Evolutionary conservation across 1,284 basidiomycete species (phyloP).

Genomic region (Phlebopus sp.): DNA sequence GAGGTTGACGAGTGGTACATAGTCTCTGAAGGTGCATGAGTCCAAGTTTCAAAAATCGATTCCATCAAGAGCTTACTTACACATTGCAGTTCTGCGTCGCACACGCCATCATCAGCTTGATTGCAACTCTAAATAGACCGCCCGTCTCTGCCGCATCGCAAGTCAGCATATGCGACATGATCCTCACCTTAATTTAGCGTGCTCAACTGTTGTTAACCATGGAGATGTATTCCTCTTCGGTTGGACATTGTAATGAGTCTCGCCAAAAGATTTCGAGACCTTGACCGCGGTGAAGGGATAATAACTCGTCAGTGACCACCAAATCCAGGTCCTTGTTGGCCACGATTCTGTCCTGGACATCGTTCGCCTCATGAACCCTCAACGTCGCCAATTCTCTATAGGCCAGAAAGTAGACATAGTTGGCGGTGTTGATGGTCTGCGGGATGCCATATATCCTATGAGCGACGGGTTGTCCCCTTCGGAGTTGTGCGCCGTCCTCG

Average conservation of each 20-base stretch:
- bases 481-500: slow-evolving; percentile 90
- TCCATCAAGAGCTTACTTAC: slow-evolving; percentile 42
- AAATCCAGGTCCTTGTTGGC: slow-evolving; percentile 52
- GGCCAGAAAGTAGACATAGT: slow-evolving; percentile 94
- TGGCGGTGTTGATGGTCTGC: slow-evolving; percentile 97
- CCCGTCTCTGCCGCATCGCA: slow-evolving; percentile 77
- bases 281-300: slow-evolving; percentile 93
- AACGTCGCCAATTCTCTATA: slow-evolving; percentile 76
- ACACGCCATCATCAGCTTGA: slow-evolving; percentile 96
- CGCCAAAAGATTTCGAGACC: slow-evolving; percentile 95
- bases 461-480: slow-evolving; percentile 85
- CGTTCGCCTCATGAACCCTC: slow-evolving; percentile 31
- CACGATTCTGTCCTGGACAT: slow-evolving; percentile 30
- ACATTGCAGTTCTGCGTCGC: slow-evolving; percentile 57
- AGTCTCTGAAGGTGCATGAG: slow-evolving; percentile 56
- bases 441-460: slow-evolving; percentile 96
- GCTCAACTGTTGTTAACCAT: slow-evolving; percentile 96
- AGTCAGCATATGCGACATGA: slow-evolving; percentile 8
- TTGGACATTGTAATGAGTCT: slow-evolving; percentile 89
- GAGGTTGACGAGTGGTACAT: slow-evolving; percentile 89
- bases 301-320: slow-evolving; percentile 83
- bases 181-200: neutral
- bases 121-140: slow-evolving; percentile 87
- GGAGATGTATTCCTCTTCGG: slow-evolving; percentile 89
- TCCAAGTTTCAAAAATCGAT: too few relatives aligned